Conservation (phyloP, 1,284 basidiomycete genomes). For the Porogramme epimiltina region DNA sequence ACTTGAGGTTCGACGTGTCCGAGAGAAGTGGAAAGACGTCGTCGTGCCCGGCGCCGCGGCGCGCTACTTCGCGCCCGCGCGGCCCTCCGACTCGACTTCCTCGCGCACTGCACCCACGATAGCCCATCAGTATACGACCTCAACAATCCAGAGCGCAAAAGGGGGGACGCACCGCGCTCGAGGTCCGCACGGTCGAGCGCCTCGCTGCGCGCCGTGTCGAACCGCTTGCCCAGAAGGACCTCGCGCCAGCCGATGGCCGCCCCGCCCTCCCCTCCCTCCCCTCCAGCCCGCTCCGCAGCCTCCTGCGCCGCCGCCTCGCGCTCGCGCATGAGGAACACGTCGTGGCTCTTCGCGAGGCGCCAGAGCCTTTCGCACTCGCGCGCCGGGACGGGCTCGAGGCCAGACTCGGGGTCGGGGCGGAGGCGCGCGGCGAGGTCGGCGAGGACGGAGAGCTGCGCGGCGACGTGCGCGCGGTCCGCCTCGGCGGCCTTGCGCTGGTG, state of each 20-base stretch:
- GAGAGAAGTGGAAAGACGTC: too few relatives aligned
- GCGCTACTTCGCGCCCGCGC: not conserved
- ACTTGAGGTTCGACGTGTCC: too few relatives aligned
- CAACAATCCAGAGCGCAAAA: conserved; percentile 29
- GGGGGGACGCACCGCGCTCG: conserved; percentile 29
- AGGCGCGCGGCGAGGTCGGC: conserved; percentile 53
- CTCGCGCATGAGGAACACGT: conserved; percentile 14
- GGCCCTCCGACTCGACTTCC: not conserved
- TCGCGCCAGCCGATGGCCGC: conserved; percentile 34
- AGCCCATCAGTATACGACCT: conserved; percentile 40
- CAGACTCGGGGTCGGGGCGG: conserved; percentile 26
- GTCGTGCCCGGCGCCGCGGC: too few relatives aligned
- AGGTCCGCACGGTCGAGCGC: conserved; percentile 33
- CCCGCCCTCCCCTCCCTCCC: conserved; percentile 13
- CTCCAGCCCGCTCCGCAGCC: conserved; percentile 3
- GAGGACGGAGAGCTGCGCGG: conserved; percentile 61
- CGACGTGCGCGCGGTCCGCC: conserved; percentile 49
- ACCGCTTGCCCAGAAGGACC: conserved; percentile 30
- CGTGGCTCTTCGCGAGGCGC: conserved; percentile 20
- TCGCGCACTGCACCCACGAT: conserved; percentile 1
- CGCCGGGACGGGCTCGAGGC: conserved; percentile 41
- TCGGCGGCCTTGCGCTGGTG: conserved; percentile 47
- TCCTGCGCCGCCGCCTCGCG: conserved; percentile 12
- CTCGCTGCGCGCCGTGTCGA: conserved; percentile 24
- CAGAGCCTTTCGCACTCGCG: conserved; percentile 46